Base-by-base conservation (phyloP, 768 basidiomycete species). In the Kondoa subrosea region DNA sequence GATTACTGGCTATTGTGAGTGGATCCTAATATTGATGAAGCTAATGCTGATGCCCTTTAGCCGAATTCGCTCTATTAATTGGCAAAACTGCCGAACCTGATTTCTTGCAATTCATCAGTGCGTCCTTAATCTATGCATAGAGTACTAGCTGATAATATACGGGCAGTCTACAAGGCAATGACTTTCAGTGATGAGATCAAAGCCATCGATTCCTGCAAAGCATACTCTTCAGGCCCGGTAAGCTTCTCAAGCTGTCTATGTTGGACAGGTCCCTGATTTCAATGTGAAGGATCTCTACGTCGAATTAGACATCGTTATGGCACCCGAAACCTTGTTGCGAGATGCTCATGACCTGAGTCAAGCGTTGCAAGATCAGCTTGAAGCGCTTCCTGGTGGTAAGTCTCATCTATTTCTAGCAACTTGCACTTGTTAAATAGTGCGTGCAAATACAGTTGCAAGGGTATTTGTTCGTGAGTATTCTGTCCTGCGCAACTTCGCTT, bases 261-360 rank as follows among this genome's bases (percentile, higher is more conserved):
- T n/a, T n/a, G n/a, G n/a, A n/a, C n/a, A n/a, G n/a, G n/a, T n/a
- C n/a, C n/a, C n/a, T n/a, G n/a, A n/a, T n/a, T n/a, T n/a, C n/a
- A n/a, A n/a, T n/a, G n/a, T n/a, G n/a, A n/a, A n/a, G n/a, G 66
- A 70, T 68, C 93, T 91, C 75, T 88, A 91, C 75, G 91, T 96
- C 58, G 95, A 97, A 77, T 82, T 97, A 16, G 95, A 99, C 76
- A 83, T 96, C 59, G 92, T 96, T 57, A 88, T 96, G 86, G 82
- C 85, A 69, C 86, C 86, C 12, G 84, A 84, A 67, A 95, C 91
- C 29, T 89, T 91, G 0, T 79, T 97, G 0, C 89, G 87, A 85
- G 86, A 76, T 27, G 76, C 78, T 17, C 77, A 78, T 63, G 79
- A 79, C 50, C 66, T 73, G 3, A 71, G 70, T 0, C 76, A 77